Conservation (phyloP, 2,329 filamentous ascomycete genomes). For the Fusarium virguliforme region DNA sequence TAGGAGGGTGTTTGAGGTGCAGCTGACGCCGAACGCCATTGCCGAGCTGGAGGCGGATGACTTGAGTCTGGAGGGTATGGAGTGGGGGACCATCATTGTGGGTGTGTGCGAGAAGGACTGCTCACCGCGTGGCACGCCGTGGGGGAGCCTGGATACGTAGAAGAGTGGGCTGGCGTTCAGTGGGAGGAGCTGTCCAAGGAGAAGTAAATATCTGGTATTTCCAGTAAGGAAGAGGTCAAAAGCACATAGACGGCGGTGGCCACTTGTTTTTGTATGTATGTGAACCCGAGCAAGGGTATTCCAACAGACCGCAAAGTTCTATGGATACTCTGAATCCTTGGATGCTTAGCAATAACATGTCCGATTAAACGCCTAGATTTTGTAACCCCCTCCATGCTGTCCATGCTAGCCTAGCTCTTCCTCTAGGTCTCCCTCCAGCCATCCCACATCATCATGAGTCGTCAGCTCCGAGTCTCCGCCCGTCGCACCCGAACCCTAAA, state of each 20-base stretch:
- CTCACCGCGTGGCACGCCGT: constrained; percentile 70
- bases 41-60: constrained; percentile 87
- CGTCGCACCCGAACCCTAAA: constrained; percentile 49
- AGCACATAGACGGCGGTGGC: constrained; percentile 14
- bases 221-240: constrained; percentile 22
- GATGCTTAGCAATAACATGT: constrained; percentile 57
- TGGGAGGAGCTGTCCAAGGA: constrained; percentile 84
- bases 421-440: constrained; percentile 32
- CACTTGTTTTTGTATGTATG: constrained; percentile 20
- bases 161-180: constrained; percentile 98
- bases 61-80: constrained; percentile 86
- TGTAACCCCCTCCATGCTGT: constrained; percentile 53
- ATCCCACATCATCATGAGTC: constrained; percentile 48
- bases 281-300: constrained; percentile 38
- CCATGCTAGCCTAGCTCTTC: constrained; percentile 47
- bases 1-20: constrained; percentile 87
- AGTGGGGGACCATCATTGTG: constrained; percentile 95
- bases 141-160: constrained; percentile 82
- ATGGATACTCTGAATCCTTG: constrained; percentile 53
- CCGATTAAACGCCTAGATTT: constrained; percentile 58
- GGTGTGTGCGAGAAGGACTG: constrained; percentile 90
- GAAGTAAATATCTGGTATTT: constrained; percentile 45
- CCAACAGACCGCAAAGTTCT: constrained; percentile 52
- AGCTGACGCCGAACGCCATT: constrained; percentile 93
- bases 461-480: constrained; percentile 30